phyloP scores from a whole-genome alignment of 1,139 yeast genomes.

The Candida tropicalis region DNA sequence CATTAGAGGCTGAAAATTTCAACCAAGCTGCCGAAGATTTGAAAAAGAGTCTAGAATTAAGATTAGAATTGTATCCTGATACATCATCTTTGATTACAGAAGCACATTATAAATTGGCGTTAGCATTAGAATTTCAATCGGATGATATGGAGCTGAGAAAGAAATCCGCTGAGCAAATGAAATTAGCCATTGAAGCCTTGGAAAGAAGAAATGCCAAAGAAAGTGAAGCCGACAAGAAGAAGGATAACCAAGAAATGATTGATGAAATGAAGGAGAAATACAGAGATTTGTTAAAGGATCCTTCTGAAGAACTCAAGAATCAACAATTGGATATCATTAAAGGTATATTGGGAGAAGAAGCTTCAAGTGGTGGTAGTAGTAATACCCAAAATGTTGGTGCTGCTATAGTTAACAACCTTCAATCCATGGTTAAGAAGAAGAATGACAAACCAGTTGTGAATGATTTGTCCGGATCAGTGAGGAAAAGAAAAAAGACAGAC shows the following conservation, averaged over 20 bases:
- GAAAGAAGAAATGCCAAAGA: conserved; percentile 39
- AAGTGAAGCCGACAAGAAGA: conserved; percentile 33
- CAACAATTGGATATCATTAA: conserved; percentile 62
- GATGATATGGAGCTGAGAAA: conserved; percentile 51
- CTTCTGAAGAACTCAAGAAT: conserved; percentile 50
- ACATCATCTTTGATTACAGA: conserved; percentile 69
- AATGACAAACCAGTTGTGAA: conserved; percentile 24
- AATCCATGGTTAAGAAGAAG: conserved; percentile 19
- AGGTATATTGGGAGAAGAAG: conserved; percentile 62
- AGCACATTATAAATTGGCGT: conserved; percentile 78
- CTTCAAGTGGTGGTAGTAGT: conserved; percentile 17
- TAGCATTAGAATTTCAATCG: conserved; percentile 73
- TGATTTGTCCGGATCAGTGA: conserved; percentile 39
- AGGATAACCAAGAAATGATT: conserved; percentile 53
- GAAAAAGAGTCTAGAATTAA: conserved; percentile 54
- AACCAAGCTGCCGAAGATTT: conserved; percentile 75
- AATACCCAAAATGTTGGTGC: conserved; percentile 10
- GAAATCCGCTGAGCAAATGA: conserved; percentile 61
- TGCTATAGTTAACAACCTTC: conserved; percentile 13
- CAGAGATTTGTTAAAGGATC: conserved; percentile 57
- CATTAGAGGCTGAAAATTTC: conserved; percentile 84
- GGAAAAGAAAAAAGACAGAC: conserved; percentile 31
- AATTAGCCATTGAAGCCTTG: conserved; percentile 63
- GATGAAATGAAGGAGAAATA: conserved; percentile 54
- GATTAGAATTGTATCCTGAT: conserved; percentile 55